Evolutionary conservation across 2,329 filamentous ascomycete genomes (phyloP).

Genomic region (Sporothrix inflata): DNA sequence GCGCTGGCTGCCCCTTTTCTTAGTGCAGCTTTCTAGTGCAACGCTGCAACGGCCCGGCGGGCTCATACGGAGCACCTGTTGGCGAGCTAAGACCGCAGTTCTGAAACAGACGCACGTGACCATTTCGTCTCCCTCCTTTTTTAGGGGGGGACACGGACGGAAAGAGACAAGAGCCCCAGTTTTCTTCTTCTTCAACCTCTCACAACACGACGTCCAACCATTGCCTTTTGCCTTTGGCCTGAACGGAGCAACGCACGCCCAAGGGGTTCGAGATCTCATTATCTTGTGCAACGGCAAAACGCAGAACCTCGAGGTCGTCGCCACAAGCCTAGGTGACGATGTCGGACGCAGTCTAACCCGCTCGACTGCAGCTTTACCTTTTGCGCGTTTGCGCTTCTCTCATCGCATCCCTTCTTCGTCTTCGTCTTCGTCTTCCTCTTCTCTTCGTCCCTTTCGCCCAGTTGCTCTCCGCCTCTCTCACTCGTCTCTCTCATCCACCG

Average conservation of each 20-base stretch:
- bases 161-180: slow-evolving; percentile 1
- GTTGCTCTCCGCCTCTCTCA: not conserved
- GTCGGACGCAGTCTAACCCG: not conserved
- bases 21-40: slow-evolving; percentile 7
- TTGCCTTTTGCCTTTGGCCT: not conserved
- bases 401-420: not conserved
- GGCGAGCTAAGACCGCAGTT: slow-evolving; percentile 10
- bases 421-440: not conserved
- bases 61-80: not conserved
- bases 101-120: slow-evolving; percentile 21
- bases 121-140: slow-evolving; percentile 5
- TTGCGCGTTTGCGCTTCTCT: not conserved
- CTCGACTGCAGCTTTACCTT: not conserved
- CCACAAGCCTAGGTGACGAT: slow-evolving; percentile 8
- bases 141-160: not conserved
- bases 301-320: not conserved
- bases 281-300: slow-evolving; percentile 1
- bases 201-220: slow-evolving; percentile 4
- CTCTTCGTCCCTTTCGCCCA: not conserved
- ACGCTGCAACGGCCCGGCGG: not conserved
- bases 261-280: slow-evolving; percentile 12
- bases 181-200: slow-evolving; percentile 18
- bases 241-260: slow-evolving; percentile 1
- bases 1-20: not conserved
- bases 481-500: not conserved